Evolutionary conservation across 2,329 filamentous ascomycete species (phyloP).

Genomic region (Paracamarosporium sp.): DNA sequence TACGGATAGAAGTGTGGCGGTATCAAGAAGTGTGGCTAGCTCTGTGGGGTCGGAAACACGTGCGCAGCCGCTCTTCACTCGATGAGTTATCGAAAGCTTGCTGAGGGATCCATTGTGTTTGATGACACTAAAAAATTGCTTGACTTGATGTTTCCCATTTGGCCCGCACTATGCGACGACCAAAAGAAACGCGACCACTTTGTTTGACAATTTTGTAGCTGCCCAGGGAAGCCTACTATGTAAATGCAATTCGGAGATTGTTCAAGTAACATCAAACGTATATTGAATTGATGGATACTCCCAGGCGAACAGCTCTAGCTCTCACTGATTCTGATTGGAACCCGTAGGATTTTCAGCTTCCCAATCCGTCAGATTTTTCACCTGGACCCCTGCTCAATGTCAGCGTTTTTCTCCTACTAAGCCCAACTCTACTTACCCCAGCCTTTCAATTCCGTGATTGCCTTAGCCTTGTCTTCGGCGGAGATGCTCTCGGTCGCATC

Average conservation of each 20-base stretch:
- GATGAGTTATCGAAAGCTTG: no score
- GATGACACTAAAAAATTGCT: no score
- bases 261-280: not conserved
- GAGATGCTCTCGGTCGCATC: constrained; percentile 30
- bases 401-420: not conserved
- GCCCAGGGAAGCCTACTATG: no score
- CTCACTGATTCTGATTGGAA: not conserved
- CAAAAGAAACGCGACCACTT: no score
- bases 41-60: not conserved
- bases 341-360: constrained; percentile 18
- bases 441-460: constrained; percentile 23
- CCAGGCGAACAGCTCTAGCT: constrained; percentile 8
- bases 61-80: no score
- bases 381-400: constrained; percentile 20
- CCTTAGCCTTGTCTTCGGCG: constrained; percentile 18
- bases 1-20: not conserved
- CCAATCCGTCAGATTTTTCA: constrained; percentile 28
- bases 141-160: no score
- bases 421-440: constrained; percentile 20
- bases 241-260: not conserved
- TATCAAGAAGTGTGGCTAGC: not conserved
- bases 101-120: no score
- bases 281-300: not conserved
- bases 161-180: no score
- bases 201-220: no score